These are phyloP conservation scores for Colletotrichum echinochloae DNA, from an alignment of 2,329 filamentous ascomycete genomes.

Conservation along the genomic window DNA sequence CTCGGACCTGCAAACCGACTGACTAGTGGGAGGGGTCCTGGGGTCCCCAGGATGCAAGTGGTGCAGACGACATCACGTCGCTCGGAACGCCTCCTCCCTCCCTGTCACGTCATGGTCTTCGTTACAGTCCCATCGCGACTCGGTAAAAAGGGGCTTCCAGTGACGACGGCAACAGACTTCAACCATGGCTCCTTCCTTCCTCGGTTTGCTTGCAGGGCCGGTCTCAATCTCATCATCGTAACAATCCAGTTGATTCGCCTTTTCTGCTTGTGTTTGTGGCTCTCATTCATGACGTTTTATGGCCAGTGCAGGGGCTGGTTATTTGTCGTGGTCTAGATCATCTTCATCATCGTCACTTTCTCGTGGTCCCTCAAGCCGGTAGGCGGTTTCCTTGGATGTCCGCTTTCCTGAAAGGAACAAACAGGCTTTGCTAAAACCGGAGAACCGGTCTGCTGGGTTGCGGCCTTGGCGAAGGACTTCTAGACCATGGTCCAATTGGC, in stretches of 20 bases:
- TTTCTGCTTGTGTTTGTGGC: slow-evolving; percentile 5
- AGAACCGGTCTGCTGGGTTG: slow-evolving; percentile 35
- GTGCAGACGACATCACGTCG: slow-evolving; percentile 12
- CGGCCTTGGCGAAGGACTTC: slow-evolving; percentile 24
- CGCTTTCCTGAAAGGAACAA: background rate
- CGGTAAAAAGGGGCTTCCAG: background rate
- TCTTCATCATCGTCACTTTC: slow-evolving; percentile 1
- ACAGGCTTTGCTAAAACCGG: slow-evolving; percentile 15
- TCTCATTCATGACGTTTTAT: slow-evolving; percentile 10
- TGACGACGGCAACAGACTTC: background rate
- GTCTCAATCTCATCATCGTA: slow-evolving; percentile 2
- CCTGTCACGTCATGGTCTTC: background rate
- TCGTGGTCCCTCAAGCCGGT: slow-evolving; percentile 2
- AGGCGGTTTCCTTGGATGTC: background rate
- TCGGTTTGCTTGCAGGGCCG: background rate
- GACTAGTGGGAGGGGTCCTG: slow-evolving; percentile 38
- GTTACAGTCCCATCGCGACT: slow-evolving; percentile 18
- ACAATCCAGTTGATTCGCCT: slow-evolving; percentile 2
- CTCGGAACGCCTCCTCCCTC: slow-evolving; percentile 5
- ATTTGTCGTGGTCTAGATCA: slow-evolving; percentile 2
- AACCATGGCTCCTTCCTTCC: background rate
- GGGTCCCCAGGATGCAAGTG: slow-evolving; percentile 33
- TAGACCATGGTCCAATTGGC: slow-evolving; percentile 19
- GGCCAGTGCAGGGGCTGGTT: slow-evolving; percentile 13
- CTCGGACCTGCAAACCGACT: slow-evolving; percentile 24